Base-by-base conservation (phyloP, 345 rosid genomes). In the Viola odorata region DNA sequence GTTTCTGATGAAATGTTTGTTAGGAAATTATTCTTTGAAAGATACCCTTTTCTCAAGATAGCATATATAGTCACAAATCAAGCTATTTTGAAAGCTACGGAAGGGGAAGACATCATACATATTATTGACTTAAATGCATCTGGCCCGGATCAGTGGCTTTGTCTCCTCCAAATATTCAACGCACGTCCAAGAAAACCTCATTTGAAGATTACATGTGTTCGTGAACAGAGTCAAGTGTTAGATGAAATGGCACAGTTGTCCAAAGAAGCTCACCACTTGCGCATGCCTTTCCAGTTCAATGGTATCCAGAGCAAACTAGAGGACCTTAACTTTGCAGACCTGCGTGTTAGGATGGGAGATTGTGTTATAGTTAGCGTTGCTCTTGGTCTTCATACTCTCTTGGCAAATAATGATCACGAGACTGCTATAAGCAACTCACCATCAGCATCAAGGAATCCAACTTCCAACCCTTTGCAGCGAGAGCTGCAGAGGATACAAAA, bases 61-160 rank as follows among this genome's bases (percentile, higher is more conserved):
- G 63, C 87, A 0, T 86, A 84, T 16, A 69, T 86, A 55, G 69
- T 84, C 61, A 84, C 89, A 0, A 86, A 86, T 65, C 87, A 84
- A 60, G 87, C 92, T 32, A 84, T 86, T 60, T 50, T 80, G 16
- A 89, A 86, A 53, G 83, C 89, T 0, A 84, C 84, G 87, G 85
- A 80, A 64, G 84, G 81, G 62, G 92, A 86, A 67, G 84, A 75
- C 76, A 74, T 82, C 82, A 77, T 86, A 45, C 92, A 86, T 61
- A 82, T 86, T n/a, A 82, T 86, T 42, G 92, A 86, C 70, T 75
- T 86, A 11, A 61, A 78, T 66, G 66, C 84, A 8, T 78, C 52
- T 37, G 87, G 82, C 73, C 92, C 92, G 60, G 87, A 85, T 1
- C 89, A 84, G 65, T 86, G 92, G 89, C 73, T 84, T 47, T 77